Evolutionary conservation across 495 filamentous ascomycete genomes (phyloP).

Genomic region (Aspergillus heteromorphus): DNA sequence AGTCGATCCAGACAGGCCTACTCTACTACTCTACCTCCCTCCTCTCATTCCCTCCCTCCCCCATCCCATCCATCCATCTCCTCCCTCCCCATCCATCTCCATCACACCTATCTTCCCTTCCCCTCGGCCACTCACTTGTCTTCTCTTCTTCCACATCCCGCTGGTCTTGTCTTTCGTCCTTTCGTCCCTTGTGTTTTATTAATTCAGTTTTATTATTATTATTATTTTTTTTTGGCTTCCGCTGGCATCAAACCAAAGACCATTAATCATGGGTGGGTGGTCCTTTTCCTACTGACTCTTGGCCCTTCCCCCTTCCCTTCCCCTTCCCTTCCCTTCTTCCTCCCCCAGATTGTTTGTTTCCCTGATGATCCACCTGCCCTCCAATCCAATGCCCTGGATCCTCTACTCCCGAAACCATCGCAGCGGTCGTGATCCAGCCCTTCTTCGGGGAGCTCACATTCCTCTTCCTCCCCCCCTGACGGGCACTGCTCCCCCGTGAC

Average conservation of each 20-base stretch:
- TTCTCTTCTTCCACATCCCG: background rate
- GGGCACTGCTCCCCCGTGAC: background rate
- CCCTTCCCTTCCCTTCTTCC: background rate
- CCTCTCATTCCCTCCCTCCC: background rate
- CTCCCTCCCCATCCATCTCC: constrained; percentile 6
- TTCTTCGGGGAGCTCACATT: background rate
- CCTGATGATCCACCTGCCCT: background rate
- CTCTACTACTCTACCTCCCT: background rate
- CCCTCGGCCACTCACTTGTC: background rate
- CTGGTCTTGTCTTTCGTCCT: background rate
- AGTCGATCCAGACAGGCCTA: constrained; percentile 3
- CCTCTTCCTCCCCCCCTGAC: background rate
- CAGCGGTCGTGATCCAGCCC: no score
- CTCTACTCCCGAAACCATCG: no score
- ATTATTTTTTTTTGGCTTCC: background rate
- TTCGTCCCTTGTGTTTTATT: background rate
- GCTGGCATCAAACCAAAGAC: background rate
- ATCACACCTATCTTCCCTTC: background rate
- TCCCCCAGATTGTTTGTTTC: background rate
- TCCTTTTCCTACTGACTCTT: constrained; percentile 4
- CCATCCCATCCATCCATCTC: constrained; percentile 1
- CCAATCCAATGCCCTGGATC: background rate
- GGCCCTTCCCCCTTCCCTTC: background rate
- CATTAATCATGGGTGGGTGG: constrained; percentile 31
- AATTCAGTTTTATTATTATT: background rate